Percentiles rank a stretch among this genome's conserved stretches.
Conservation (phyloP, 768 basidiomycete species). For the Jaapia argillacea region DNA sequence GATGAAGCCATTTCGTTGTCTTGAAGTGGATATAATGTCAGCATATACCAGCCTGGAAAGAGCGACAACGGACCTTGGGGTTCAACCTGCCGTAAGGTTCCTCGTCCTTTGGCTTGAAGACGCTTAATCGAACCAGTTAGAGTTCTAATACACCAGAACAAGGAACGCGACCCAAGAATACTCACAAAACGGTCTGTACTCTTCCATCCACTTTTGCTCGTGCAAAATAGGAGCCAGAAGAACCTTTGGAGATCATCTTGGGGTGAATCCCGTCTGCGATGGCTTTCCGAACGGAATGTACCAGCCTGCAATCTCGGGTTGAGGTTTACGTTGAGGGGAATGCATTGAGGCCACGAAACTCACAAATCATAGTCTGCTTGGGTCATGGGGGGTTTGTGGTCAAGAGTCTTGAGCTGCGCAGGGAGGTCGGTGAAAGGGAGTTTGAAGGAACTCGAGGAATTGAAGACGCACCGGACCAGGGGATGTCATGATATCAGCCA, state of each 20-base stretch:
- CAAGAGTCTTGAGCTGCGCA: slow-evolving; percentile 62
- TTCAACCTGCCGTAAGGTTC: slow-evolving; percentile 85
- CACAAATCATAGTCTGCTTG: slow-evolving; percentile 64
- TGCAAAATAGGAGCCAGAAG: slow-evolving; percentile 89
- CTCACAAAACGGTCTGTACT: slow-evolving; percentile 75
- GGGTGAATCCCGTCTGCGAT: slow-evolving; percentile 77
- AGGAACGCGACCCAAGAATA: slow-evolving; percentile 5
- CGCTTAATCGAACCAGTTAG: slow-evolving; percentile 43
- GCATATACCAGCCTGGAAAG: slow-evolving; percentile 3
- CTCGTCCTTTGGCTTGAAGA: slow-evolving; percentile 90
- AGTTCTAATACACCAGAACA: background rate
- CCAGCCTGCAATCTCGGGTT: slow-evolving; percentile 38
- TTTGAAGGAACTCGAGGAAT: background rate
- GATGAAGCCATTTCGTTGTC: slow-evolving; percentile 87
- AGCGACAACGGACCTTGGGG: slow-evolving; percentile 50
- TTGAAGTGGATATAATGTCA: slow-evolving; percentile 15
- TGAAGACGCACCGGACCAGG: slow-evolving; percentile 26
- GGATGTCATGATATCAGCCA: slow-evolving; percentile 23
- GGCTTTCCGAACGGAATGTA: slow-evolving; percentile 55
- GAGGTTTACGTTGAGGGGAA: background rate
- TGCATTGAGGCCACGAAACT: slow-evolving; percentile 16
- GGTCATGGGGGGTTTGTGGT: slow-evolving; percentile 71
- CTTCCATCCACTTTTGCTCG: slow-evolving; percentile 68
- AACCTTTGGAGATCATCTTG: slow-evolving; percentile 85
- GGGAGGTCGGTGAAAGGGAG: slow-evolving; percentile 5